These are phyloP conservation scores for Boletus pseudo-olivaceus DNA, from an alignment of 768 basidiomycete genomes.

Conservation along the genomic window DNA sequence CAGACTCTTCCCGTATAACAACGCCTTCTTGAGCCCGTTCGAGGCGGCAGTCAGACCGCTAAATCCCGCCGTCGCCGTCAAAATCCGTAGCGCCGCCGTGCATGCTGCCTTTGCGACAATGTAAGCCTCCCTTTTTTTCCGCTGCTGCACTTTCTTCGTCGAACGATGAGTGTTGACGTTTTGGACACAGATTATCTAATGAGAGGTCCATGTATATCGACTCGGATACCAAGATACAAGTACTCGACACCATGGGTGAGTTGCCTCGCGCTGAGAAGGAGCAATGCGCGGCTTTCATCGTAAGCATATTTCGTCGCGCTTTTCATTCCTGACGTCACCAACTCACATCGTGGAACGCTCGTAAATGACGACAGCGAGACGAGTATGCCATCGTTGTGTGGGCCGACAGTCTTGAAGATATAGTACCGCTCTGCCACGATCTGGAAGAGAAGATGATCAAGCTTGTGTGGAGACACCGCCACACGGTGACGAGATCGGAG, in stretches of 20 bases:
- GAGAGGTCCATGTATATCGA: slow-evolving; percentile 65
- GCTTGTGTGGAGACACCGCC: slow-evolving; percentile 65
- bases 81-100: slow-evolving; percentile 73
- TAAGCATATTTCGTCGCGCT: slow-evolving; percentile 35
- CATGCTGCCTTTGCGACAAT: slow-evolving; percentile 71
- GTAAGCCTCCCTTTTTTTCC: slow-evolving; percentile 38
- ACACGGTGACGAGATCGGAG: slow-evolving; percentile 11
- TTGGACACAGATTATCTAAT: slow-evolving; percentile 43
- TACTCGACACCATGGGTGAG: slow-evolving; percentile 64
- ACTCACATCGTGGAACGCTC: not conserved
- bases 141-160: not conserved
- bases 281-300: slow-evolving; percentile 86
- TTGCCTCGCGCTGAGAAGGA: slow-evolving; percentile 83
- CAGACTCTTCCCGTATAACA: slow-evolving; percentile 82
- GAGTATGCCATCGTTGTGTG: slow-evolving; percentile 80
- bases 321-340: not conserved
- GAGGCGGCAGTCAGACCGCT: slow-evolving; percentile 69
- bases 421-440: slow-evolving; percentile 67
- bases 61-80: slow-evolving; percentile 83
- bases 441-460: slow-evolving; percentile 78
- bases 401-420: slow-evolving; percentile 77
- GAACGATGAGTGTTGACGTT: not conserved
- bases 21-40: slow-evolving; percentile 69
- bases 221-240: slow-evolving; percentile 79
- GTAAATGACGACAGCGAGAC: slow-evolving; percentile 52